A percentile compares a stretch with the other conserved stretches of the same genome.
These are phyloP conservation scores for Pythium diclinum DNA, from an alignment of 352 stramenopile genomes.

Conservation along the genomic window DNA sequence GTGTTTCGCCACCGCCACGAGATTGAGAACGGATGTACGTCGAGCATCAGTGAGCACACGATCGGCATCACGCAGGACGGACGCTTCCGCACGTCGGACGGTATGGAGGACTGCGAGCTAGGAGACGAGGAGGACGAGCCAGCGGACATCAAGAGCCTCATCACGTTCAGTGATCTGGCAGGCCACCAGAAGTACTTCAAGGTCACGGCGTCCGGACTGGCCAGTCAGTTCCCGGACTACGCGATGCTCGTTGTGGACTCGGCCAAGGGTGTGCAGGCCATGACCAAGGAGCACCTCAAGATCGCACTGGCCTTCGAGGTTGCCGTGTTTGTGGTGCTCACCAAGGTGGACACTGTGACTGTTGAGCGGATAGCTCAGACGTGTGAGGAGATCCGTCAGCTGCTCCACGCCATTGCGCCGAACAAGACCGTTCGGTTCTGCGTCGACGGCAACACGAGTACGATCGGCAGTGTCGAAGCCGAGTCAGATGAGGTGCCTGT, in stretches of 20 bases:
- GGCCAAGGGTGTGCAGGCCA: conserved; percentile 56
- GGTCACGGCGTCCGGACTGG: conserved; percentile 78
- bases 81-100: conserved; percentile 50
- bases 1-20: conserved; percentile 89
- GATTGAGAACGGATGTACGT: conserved; percentile 86
- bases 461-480: conserved; percentile 5
- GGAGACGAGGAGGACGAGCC: conserved; percentile 42
- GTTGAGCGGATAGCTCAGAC: conserved; percentile 46
- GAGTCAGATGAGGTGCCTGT: conserved; percentile 43
- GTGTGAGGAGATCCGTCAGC: conserved; percentile 39
- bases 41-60: conserved; percentile 86
- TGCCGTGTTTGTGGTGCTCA: conserved; percentile 78
- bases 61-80: conserved; percentile 66
- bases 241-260: conserved; percentile 82
- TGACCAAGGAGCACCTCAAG: conserved; percentile 77
- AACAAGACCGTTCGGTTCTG: conserved; percentile 21
- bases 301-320: conserved; percentile 71
- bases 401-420: conserved; percentile 33
- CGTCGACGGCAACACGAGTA: background rate
- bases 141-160: conserved; percentile 32
- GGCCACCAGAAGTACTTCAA: conserved; percentile 90
- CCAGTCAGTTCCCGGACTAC: conserved; percentile 84
- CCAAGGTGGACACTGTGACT: conserved; percentile 58
- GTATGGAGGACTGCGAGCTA: conserved; percentile 47
- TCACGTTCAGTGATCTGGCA: conserved; percentile 75